phyloP scores from a whole-genome alignment of 2,329 filamentous ascomycete genomes.

The Aspergillus sp. region DNA sequence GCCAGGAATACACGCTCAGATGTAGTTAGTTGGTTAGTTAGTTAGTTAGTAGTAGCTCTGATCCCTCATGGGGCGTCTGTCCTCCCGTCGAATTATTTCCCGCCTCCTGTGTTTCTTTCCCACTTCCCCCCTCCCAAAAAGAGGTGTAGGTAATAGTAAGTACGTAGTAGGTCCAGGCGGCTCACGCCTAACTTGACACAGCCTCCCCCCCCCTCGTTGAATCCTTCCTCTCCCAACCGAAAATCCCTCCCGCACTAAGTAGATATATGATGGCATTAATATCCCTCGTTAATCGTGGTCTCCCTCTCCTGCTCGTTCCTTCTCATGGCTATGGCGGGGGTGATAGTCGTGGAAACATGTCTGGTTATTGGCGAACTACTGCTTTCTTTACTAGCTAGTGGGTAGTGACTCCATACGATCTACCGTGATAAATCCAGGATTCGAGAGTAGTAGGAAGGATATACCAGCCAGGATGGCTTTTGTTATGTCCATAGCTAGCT shows the following conservation, averaged over 20 bases:
- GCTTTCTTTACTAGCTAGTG: too few relatives aligned
- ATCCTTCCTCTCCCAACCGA: conserved; percentile 8
- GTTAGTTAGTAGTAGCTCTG: too few relatives aligned
- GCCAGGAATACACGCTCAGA: too few relatives aligned
- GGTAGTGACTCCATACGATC: neutral
- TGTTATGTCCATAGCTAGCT: neutral
- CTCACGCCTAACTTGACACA: conserved; percentile 3
- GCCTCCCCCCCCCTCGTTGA: conserved; percentile 7
- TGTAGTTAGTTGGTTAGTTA: too few relatives aligned
- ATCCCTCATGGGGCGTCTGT: too few relatives aligned
- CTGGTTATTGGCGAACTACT: conserved; percentile 1
- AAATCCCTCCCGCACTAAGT: conserved; percentile 14
- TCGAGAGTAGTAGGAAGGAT: neutral
- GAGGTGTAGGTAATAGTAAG: neutral
- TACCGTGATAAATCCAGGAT: neutral
- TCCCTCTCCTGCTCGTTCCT: neutral
- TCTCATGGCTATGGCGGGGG: too few relatives aligned
- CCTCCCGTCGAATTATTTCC: neutral
- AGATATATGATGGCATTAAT: conserved; percentile 3
- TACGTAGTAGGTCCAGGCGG: neutral
- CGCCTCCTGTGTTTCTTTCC: neutral
- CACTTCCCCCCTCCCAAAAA: neutral
- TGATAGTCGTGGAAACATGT: neutral
- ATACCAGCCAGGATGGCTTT: neutral
- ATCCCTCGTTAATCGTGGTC: neutral